A percentile compares a stretch with the other conserved stretches of the same genome.
Evolutionary conservation across 306 rosid genomes (phyloP).

Genomic region (Trichosanthes truncata): DNA sequence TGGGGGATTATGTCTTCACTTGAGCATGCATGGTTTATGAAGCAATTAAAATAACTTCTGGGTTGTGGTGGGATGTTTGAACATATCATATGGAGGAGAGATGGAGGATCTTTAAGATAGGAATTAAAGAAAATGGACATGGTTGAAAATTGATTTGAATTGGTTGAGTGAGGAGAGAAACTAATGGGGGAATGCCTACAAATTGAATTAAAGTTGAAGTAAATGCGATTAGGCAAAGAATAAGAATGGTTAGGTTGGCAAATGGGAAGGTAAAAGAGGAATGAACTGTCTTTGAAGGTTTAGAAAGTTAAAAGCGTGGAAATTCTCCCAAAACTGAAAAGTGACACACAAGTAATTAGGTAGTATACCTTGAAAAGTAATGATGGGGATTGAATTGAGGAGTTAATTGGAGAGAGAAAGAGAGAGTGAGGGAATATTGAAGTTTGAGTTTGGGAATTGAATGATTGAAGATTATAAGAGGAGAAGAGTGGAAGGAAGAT

Average conservation of each 20-base stretch:
- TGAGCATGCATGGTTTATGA: not conserved
- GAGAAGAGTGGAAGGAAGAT: not conserved
- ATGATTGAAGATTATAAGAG: not conserved
- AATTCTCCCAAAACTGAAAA: not conserved
- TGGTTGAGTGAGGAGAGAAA: not conserved
- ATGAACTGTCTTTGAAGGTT: not conserved
- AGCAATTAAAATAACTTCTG: not conserved
- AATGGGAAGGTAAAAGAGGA: not conserved
- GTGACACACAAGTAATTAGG: not conserved
- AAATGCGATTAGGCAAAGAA: slow-evolving; percentile 4
- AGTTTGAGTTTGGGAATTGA: not conserved
- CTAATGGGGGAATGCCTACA: not conserved
- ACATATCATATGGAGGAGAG: not conserved
- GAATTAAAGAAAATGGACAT: not conserved
- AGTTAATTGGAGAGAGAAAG: not conserved
- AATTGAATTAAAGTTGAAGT: slow-evolving; percentile 2
- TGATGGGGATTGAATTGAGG: not conserved
- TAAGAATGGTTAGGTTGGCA: not conserved
- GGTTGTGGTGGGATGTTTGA: not conserved
- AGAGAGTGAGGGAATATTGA: not conserved
- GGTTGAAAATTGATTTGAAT: not conserved
- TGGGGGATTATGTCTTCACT: not conserved
- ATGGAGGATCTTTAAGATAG: not conserved
- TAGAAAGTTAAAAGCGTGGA: not conserved
- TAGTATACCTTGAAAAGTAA: not conserved